These are phyloP conservation scores for Candida ovalis DNA, from an alignment of 805 yeast genomes.

Conservation along the genomic window DNA sequence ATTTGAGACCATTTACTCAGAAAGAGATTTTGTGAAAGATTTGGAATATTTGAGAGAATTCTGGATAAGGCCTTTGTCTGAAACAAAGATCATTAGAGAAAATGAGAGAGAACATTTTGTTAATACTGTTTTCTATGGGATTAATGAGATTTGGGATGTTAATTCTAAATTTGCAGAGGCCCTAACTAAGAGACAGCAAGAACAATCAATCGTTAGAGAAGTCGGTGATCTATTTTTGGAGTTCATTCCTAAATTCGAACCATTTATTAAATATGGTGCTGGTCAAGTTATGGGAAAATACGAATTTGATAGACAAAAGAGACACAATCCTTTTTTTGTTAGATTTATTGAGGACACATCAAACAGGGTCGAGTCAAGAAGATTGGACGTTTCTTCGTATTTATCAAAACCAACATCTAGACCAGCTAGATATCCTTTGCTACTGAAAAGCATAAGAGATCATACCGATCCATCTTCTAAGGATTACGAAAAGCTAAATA, in stretches of 20 bases:
- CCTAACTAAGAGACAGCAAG: conserved; percentile 79
- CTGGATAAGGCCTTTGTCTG: conserved; percentile 87
- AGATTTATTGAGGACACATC: conserved; percentile 89
- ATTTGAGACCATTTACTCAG: conserved; percentile 89
- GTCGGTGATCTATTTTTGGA: conserved; percentile 87
- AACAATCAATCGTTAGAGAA: conserved; percentile 76
- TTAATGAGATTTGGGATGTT: conserved; percentile 78
- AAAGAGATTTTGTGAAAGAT: conserved; percentile 92
- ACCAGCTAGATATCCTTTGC: conserved; percentile 88
- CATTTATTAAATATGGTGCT: conserved; percentile 90
- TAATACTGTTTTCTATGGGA: conserved; percentile 86
- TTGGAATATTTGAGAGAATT: conserved; percentile 89
- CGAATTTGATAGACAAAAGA: conserved; percentile 90
- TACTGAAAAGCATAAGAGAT: conserved; percentile 78
- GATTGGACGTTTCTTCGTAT: conserved; percentile 88
- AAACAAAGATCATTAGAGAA: conserved; percentile 83
- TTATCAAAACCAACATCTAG: conserved; percentile 93
- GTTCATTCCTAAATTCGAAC: conserved; percentile 81
- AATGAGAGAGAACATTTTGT: conserved; percentile 87
- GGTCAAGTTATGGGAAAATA: conserved; percentile 93
- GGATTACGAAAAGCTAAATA: conserved; percentile 63
- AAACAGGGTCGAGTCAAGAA: conserved; percentile 77
- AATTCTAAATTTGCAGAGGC: conserved; percentile 87
- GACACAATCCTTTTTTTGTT: conserved; percentile 87
- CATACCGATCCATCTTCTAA: conserved; percentile 73